A percentile compares a stretch with the other conserved stretches of the same genome.
These are phyloP conservation scores for Dendryphion nanum DNA, from an alignment of 2,329 filamentous ascomycete genomes.

Conservation along the genomic window DNA sequence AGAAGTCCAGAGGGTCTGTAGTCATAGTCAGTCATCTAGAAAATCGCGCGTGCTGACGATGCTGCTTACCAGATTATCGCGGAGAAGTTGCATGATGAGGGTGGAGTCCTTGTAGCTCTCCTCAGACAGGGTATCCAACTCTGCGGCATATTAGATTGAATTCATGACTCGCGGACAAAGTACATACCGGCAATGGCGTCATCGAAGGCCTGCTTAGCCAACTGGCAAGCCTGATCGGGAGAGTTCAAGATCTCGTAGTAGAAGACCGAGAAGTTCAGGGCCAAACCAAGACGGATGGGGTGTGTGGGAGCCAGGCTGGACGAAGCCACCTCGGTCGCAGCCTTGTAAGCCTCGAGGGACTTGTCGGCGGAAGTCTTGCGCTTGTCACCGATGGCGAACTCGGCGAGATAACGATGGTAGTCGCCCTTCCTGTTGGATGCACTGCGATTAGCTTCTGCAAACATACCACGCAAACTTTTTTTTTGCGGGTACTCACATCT, in stretches of 20 bases:
- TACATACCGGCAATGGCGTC: slow-evolving; percentile 83
- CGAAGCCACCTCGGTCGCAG: slow-evolving; percentile 84
- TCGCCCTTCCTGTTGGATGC: slow-evolving; percentile 85
- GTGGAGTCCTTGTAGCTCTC: slow-evolving; percentile 99
- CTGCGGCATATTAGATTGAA: slow-evolving; percentile 46
- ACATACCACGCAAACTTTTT: too few species aligned
- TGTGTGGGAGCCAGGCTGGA: slow-evolving; percentile 88
- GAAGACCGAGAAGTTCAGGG: slow-evolving; percentile 97
- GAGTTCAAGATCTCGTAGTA: slow-evolving; percentile 99
- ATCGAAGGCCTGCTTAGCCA: slow-evolving; percentile 93
- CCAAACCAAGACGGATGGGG: slow-evolving; percentile 88
- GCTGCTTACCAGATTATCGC: slow-evolving; percentile 79
- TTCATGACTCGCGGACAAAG: slow-evolving; percentile 2
- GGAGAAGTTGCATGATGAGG: slow-evolving; percentile 97
- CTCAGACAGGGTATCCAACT: slow-evolving; percentile 95
- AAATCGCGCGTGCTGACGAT: slow-evolving; percentile 17
- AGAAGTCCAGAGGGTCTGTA: slow-evolving; percentile 96
- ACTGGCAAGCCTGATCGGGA: slow-evolving; percentile 95
- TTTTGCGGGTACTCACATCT: slow-evolving; percentile 79
- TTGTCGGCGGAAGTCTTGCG: slow-evolving; percentile 92
- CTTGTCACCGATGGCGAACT: slow-evolving; percentile 92
- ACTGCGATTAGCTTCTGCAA: slow-evolving; percentile 1
- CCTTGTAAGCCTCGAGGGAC: slow-evolving; percentile 96
- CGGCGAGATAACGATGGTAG: slow-evolving; percentile 98
- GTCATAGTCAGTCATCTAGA: not conserved